Evolutionary conservation across 108 stramenopile genomes (phyloP), one percentile per base, ranked within the genome.

Genomic region (Cyclotella baltica): DNA sequence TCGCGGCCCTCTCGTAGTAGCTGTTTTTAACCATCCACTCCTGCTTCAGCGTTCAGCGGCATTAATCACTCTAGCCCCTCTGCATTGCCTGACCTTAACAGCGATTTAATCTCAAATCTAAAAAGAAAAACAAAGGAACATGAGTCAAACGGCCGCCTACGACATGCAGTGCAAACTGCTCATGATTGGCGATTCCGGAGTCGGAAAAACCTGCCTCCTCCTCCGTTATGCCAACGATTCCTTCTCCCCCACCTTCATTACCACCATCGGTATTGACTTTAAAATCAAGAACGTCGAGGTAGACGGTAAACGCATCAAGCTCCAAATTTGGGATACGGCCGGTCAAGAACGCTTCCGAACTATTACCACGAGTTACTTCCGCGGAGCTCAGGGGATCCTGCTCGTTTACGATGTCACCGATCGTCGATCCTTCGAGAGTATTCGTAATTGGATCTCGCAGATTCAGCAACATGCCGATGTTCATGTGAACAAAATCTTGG

Each of bases 111-210:
- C 18, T 28, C n/a, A 64, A 40, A 22, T 18, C 27, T 30, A 28
- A 5, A 16, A 16, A 30, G 4, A 50, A 28, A 9, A 3, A 8
- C 6, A 47, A 36, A 33, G 4, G 62, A 72, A 0, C 63, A 86
- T 86, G 85, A 75, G 78, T 25, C 82, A 83, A 64, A 48, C 82
- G 31, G 89, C 90, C 71, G 94, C 94, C 11, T 98, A 96, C 77
- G 99, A 99, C 78, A 98, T 98, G 87, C 98, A 98, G 83, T 93
- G 97, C 88, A 99, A 99, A 80, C 92, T 99, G 80, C 92, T 99
- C 73, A 99, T 98, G 97, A 99, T 99, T 76, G 99, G 99, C 63
- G 98, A 99, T 81, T 90, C 90, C 77, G 93, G 97, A 58, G 98
- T 98, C 47, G 99, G 99, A 4, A 99, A 99, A 84, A 99, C 99